Evolutionary conservation across 768 basidiomycete species (phyloP).

Genomic region (Coprinopsis sp.): DNA sequence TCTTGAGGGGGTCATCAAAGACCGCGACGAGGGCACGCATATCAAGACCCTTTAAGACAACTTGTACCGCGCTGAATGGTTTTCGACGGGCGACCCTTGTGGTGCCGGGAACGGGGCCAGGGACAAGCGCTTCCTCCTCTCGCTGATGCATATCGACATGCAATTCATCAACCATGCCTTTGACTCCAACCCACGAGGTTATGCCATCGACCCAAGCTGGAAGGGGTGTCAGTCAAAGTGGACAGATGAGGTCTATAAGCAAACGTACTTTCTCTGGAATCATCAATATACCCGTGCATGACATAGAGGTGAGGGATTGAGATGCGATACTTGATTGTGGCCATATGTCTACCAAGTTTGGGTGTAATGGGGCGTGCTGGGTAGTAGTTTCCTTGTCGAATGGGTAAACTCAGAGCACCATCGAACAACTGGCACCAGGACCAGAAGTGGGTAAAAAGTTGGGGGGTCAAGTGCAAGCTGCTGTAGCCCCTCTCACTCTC

Average conservation of each 20-base stretch:
- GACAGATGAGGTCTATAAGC: not conserved
- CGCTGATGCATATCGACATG: conserved; percentile 92
- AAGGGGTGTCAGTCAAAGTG: conserved; percentile 4
- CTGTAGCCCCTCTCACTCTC: conserved; percentile 38
- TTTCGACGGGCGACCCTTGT: conserved; percentile 66
- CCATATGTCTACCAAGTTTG: conserved; percentile 84
- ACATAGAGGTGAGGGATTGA: conserved; percentile 74
- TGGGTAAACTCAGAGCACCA: conserved; percentile 69
- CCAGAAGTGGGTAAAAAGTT: conserved; percentile 85
- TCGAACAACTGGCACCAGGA: conserved; percentile 90
- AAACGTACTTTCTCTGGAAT: conserved; percentile 56
- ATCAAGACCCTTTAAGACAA: conserved; percentile 71
- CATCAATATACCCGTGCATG: conserved; percentile 83
- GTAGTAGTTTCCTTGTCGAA: conserved; percentile 84
- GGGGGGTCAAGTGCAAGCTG: conserved; percentile 82
- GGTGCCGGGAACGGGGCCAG: conserved; percentile 52
- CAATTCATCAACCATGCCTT: conserved; percentile 75
- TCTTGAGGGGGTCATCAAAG: conserved; percentile 71
- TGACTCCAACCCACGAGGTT: conserved; percentile 79
- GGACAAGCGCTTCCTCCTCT: conserved; percentile 68
- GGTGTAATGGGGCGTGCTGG: conserved; percentile 67
- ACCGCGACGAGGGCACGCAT: conserved; percentile 73
- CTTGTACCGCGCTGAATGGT: conserved; percentile 83
- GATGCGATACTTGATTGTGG: conserved; percentile 88
- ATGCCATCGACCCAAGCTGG: conserved; percentile 75